Evolutionary conservation across 2,329 filamentous ascomycete species (phyloP).

Genomic region (Lecanicillium sp.): DNA sequence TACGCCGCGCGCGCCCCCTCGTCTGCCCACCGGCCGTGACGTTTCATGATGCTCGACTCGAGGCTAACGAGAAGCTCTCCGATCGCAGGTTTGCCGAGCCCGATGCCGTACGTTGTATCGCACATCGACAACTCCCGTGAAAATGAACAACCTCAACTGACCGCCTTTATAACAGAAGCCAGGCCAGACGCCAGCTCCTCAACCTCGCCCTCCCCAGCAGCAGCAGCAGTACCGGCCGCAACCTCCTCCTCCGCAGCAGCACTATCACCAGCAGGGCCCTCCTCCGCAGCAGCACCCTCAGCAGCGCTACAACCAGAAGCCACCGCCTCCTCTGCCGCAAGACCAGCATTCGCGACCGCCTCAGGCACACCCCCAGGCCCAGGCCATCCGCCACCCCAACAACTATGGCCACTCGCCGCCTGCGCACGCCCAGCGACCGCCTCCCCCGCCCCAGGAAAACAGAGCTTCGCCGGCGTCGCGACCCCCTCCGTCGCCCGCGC

Average conservation of each 20-base stretch:
- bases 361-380: conserved; percentile 17
- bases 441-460: conserved; percentile 37
- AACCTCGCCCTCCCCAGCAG: conserved; percentile 14
- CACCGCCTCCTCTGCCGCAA: conserved; percentile 36
- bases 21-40: conserved; percentile 1
- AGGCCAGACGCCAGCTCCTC: conserved; percentile 21
- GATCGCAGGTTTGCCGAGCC: conserved; percentile 65
- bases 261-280: conserved; percentile 14
- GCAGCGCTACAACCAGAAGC: conserved; percentile 45
- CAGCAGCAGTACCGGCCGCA: conserved; percentile 18
- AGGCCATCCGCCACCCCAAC: conserved; percentile 20
- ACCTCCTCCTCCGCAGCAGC: conserved; percentile 20
- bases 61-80: conserved; percentile 5
- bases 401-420: conserved; percentile 46
- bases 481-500: conserved; percentile 59
- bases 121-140: background rate
- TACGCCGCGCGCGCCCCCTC: conserved; percentile 41
- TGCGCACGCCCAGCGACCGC: conserved; percentile 34
- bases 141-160: conserved; percentile 9
- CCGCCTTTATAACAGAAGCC: conserved; percentile 28
- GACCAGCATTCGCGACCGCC: conserved; percentile 26
- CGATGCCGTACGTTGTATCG: conserved; percentile 49
- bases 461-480: conserved; percentile 53
- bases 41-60: too few species aligned
- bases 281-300: conserved; percentile 18